Percentiles rank a stretch among this genome's conserved stretches.
Conservation (phyloP, 2,329 filamentous ascomycete species). For the Phyllosticta paracitricarpa region DNA sequence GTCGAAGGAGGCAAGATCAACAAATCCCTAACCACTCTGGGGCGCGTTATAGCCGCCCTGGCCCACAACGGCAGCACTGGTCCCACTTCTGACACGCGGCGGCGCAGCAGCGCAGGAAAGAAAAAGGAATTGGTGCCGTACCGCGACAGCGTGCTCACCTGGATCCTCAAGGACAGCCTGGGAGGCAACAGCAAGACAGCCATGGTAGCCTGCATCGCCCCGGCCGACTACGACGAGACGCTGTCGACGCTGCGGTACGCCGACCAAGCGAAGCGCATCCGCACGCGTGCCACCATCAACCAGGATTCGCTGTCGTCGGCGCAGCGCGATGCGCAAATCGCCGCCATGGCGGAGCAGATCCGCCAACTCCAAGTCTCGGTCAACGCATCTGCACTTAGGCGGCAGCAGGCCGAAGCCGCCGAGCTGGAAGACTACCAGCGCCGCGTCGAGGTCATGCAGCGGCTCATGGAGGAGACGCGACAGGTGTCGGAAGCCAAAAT, state of each 20-base stretch:
- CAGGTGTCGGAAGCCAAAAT: conserved; percentile 93
- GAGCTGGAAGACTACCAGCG: conserved; percentile 90
- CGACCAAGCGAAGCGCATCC: conserved; percentile 94
- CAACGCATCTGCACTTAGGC: conserved; percentile 43
- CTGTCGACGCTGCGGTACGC: conserved; percentile 93
- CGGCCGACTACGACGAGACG: conserved; percentile 93
- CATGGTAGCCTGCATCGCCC: conserved; percentile 97
- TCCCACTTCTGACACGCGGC: conserved; percentile 45
- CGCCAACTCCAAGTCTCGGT: conserved; percentile 69
- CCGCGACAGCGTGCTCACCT: conserved; percentile 72
- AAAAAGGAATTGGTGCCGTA: conserved; percentile 72
- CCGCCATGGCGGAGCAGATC: conserved; percentile 92
- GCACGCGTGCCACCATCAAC: conserved; percentile 88
- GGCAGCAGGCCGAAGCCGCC: conserved; percentile 73
- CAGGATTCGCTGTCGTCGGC: conserved; percentile 88
- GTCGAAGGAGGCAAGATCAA: conserved; percentile 98
- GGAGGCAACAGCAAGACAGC: conserved; percentile 97
- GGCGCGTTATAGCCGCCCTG: conserved; percentile 88
- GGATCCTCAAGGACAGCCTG: conserved; percentile 90
- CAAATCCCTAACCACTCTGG: conserved; percentile 92
- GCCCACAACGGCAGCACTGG: conserved; percentile 27
- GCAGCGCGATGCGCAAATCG: conserved; percentile 87
- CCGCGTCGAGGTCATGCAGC: conserved; percentile 80
- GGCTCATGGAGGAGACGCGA: conserved; percentile 88
- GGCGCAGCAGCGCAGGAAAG: conserved; percentile 29